Percentiles rank a stretch among this genome's conserved stretches.
These are phyloP conservation scores for Teratosphaeria zuluensis DNA, from an alignment of 2,329 filamentous ascomycete genomes.

Conservation along the genomic window DNA sequence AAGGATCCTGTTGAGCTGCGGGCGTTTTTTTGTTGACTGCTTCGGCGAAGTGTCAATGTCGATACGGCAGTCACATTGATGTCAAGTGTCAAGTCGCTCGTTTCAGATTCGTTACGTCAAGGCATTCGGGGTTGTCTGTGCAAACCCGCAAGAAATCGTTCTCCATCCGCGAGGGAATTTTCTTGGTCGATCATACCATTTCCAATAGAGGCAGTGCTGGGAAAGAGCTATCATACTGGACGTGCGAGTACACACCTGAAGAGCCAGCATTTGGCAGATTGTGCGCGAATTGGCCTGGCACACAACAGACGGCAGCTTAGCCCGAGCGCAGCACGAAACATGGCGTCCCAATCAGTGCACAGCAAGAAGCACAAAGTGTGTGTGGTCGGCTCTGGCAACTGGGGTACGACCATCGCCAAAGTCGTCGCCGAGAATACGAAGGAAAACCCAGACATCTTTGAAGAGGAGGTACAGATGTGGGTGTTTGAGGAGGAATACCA, in stretches of 20 bases:
- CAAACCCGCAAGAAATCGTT: not conserved
- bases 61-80: not conserved
- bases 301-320: not conserved
- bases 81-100: not conserved
- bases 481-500: constrained; percentile 88
- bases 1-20: not conserved
- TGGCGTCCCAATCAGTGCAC: constrained; percentile 42
- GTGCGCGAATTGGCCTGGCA: not conserved
- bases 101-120: not conserved
- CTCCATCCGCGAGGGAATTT: not conserved
- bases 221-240: not conserved
- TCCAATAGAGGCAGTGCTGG: not conserved
- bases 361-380: constrained; percentile 83
- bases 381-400: constrained; percentile 92
- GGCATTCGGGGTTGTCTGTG: not conserved
- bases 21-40: not conserved
- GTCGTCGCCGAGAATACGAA: constrained; percentile 89
- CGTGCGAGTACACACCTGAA: not conserved
- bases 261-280: not conserved
- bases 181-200: not conserved
- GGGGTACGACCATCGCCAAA: constrained; percentile 96
- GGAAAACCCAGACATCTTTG: constrained; percentile 69
- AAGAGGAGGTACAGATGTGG: constrained; percentile 94
- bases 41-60: not conserved
- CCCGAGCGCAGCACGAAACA: constrained; percentile 15